Base-by-base conservation (phyloP, 805 yeast genomes). In the Suhomyces prunicola region DNA sequence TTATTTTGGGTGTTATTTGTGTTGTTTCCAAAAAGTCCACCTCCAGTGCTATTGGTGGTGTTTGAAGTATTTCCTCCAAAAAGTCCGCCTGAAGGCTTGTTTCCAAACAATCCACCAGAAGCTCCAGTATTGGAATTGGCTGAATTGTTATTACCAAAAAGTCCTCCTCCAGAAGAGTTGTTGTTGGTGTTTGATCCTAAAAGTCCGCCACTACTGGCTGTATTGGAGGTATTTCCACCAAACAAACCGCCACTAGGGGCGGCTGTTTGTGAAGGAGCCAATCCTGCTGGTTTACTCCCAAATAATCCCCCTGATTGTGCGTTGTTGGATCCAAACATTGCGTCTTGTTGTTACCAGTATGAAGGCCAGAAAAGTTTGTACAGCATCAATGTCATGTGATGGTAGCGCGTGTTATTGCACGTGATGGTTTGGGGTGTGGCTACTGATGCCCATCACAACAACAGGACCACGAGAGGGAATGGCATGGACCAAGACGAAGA, bases 231-330 rank as follows among this genome's bases (percentile, higher is more conserved):
- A 49, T 53, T 57, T 23, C 57, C 60, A 27, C 77, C 77, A 56
- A 74, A 68, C n/a, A 67, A 55, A 15, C 74, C 71, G 23, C 68
- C 68, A 58, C 44, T 39, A 8, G 51, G 42, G 5, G 51, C 26
- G 31, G 50, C 52, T 3, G 50, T 5, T 36, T 36, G 42, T 13
- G 49, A 41, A 9, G 49, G 35, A 5, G 44, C 42, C 42, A 33
- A 33, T 10, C 44, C 33, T n/a, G 47, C 50, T 6, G 49, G 50
- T 41, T 49, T 46, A 29, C 47, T 36, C 12, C 56, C 53, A 44
- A 55, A 55, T 24, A 55, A 49, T 17, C 58, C 58, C 9, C 54
- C 54, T 26, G 56, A 45, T 17, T 48, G 27, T 9, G 39, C 12
- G 22, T 41, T 48, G 9, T 51, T 26, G 24, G 50, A 35, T 29